phyloP scores from a whole-genome alignment of 129 eudicot species.

The Apium graveolens region DNA sequence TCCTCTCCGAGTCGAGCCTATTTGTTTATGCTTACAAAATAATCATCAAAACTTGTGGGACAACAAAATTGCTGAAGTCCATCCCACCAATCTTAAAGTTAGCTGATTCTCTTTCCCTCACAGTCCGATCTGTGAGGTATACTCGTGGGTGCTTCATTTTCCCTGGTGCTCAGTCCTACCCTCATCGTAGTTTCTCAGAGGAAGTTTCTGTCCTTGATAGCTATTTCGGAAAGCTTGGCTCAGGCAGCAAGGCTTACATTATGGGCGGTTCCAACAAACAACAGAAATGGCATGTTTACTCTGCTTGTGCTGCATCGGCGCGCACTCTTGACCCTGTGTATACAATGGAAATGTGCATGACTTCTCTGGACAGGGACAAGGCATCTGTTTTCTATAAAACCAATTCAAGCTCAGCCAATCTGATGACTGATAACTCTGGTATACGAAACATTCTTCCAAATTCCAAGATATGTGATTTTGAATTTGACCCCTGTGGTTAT shows the following conservation, averaged over 20 bases:
- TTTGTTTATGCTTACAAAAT: constrained; percentile 76
- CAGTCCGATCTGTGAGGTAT: constrained; percentile 69
- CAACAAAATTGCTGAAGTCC: constrained; percentile 76
- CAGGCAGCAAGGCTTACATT: constrained; percentile 58
- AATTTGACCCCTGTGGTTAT: constrained; percentile 61
- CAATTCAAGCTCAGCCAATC: constrained; percentile 28
- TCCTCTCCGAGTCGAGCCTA: constrained; percentile 87
- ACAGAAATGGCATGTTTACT: constrained; percentile 70
- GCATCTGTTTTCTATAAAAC: constrained; percentile 48
- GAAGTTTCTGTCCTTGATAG: constrained; percentile 78
- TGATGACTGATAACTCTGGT: constrained; percentile 40
- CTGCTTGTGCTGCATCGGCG: constrained; percentile 30
- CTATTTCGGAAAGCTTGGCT: constrained; percentile 59
- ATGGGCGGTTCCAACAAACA: constrained; percentile 59
- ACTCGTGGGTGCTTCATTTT: constrained; percentile 93
- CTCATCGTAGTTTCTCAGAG: constrained; percentile 85
- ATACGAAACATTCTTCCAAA: constrained; percentile 48
- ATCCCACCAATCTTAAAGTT: constrained; percentile 74
- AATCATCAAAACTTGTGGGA: constrained; percentile 94
- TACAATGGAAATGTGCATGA: constrained; percentile 57
- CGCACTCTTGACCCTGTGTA: constrained; percentile 26
- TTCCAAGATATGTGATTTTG: constrained; percentile 49
- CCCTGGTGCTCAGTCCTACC: constrained; percentile 81
- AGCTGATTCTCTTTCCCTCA: constrained; percentile 49
- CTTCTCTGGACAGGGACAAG: constrained; percentile 43